These are phyloP conservation scores for Aspergillaceae sp. DNA, from an alignment of 2,329 filamentous ascomycete genomes.

Conservation along the genomic window DNA sequence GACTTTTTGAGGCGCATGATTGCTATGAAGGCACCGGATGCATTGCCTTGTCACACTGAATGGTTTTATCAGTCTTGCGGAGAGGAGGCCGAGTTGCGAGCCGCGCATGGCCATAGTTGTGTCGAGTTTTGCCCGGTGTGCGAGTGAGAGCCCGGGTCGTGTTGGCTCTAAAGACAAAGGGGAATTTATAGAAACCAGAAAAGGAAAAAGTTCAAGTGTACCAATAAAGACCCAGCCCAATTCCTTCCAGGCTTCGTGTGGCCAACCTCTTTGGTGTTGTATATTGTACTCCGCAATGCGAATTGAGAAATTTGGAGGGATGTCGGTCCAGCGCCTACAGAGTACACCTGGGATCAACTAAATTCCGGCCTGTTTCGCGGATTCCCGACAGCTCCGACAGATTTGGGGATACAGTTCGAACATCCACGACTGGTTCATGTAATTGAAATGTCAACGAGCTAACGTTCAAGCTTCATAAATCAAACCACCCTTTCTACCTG, in stretches of 20 bases:
- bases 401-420: background rate
- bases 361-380: conserved; percentile 14
- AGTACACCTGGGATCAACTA: conserved; percentile 21
- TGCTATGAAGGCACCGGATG: conserved; percentile 36
- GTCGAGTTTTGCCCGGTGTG: background rate
- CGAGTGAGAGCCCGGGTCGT: background rate
- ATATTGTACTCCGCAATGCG: background rate
- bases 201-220: too few relatives aligned
- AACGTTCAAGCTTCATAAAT: too few relatives aligned
- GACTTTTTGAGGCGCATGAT: conserved; percentile 36
- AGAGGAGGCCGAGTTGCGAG: conserved; percentile 17
- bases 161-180: background rate
- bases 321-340: conserved; percentile 2
- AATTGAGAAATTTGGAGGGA: conserved; percentile 22
- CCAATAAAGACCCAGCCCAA: too few relatives aligned
- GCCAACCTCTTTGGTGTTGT: background rate
- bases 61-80: conserved; percentile 18
- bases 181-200: too few relatives aligned
- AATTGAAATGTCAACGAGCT: too few relatives aligned
- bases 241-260: too few relatives aligned
- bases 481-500: background rate
- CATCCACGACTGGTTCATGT: too few relatives aligned
- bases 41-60: conserved; percentile 21
- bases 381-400: background rate
- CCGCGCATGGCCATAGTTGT: conserved; percentile 22